Evolutionary conservation across 768 basidiomycete species (phyloP).

Genomic region (Lactarius indigo): DNA sequence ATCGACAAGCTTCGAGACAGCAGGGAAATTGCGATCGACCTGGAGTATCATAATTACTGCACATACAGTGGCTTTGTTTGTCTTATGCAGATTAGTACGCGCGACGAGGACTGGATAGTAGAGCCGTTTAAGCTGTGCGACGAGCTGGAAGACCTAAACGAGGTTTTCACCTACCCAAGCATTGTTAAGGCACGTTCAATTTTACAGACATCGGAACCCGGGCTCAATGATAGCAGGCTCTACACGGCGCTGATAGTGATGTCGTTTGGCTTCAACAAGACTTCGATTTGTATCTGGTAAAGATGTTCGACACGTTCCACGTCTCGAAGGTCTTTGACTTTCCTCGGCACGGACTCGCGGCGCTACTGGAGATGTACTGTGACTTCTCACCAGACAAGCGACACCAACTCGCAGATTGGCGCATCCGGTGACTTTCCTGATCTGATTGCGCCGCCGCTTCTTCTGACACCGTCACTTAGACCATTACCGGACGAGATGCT

Average conservation of each 20-base stretch:
- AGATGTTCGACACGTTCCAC: constrained; percentile 96
- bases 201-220: background rate
- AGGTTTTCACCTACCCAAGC: constrained; percentile 78
- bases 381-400: constrained; percentile 91
- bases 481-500: constrained; percentile 89
- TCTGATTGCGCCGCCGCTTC: background rate
- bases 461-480: constrained; percentile 31
- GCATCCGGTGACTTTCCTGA: constrained; percentile 61
- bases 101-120: constrained; percentile 82
- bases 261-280: constrained; percentile 96
- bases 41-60: constrained; percentile 90
- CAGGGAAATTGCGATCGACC: constrained; percentile 86
- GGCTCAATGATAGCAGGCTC: constrained; percentile 50
- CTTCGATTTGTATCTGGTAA: constrained; percentile 90
- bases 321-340: constrained; percentile 87
- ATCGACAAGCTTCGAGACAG: constrained; percentile 59
- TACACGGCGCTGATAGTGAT: constrained; percentile 94
- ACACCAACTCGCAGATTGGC: constrained; percentile 97
- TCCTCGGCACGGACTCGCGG: constrained; percentile 78
- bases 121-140: constrained; percentile 76
- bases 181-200: constrained; percentile 70
- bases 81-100: constrained; percentile 87
- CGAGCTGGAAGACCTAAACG: constrained; percentile 70
- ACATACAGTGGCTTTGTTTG: constrained; percentile 86
- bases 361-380: constrained; percentile 83